Base-by-base conservation (phyloP, 345 rosid species). In the Acer yangbiense region DNA sequence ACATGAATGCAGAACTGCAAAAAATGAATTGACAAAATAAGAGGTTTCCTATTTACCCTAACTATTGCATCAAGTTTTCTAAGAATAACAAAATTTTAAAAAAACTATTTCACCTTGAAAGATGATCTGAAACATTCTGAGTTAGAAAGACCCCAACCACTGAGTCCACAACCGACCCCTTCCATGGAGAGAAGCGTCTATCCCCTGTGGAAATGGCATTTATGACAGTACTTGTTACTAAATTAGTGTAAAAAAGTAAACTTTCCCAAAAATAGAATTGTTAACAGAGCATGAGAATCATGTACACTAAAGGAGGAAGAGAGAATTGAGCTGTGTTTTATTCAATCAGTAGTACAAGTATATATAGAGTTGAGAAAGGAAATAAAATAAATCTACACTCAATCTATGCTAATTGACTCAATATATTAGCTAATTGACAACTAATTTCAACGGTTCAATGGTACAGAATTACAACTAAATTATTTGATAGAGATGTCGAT, bases 71-170 rank as follows among this genome's bases (percentile, higher is more conserved):
- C 57, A 4, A 39, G 39, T 35, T 35, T 35, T 35, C 39, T 35
- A 4, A 4, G 35, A 65, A 6, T 50, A 76, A 70, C 23, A 48
- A 62, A 48, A 68, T 43, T 17, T 50, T 57, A n/a, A 82, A 39
- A 39, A 80, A 85, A 83, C 10, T 65, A 72, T 18, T 69, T 84
- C 71, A 94, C 99, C 98, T 94, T 35, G 98, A 94, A 61, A 94
- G 91, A 82, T 94, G 98, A 77, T 94, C 98, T 18, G 98, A 93
- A 76, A 97, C 99, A 76, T 97, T 97, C 75, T 97, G 98, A 29
- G 99, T 97, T 12, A 97, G 97, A 82, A 97, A 97, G 23, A 97
- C 99, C 74, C 99, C 98, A 70, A 94, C 87, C 5, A 97, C 98
- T 6, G 98, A 97, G 87, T 97, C 99, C 60, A 97, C 93, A 32